A percentile compares a stretch with the other conserved stretches of the same genome.
Conservation (phyloP, 176 grass and related monocot species). For the Paspalum notatum region DNA sequence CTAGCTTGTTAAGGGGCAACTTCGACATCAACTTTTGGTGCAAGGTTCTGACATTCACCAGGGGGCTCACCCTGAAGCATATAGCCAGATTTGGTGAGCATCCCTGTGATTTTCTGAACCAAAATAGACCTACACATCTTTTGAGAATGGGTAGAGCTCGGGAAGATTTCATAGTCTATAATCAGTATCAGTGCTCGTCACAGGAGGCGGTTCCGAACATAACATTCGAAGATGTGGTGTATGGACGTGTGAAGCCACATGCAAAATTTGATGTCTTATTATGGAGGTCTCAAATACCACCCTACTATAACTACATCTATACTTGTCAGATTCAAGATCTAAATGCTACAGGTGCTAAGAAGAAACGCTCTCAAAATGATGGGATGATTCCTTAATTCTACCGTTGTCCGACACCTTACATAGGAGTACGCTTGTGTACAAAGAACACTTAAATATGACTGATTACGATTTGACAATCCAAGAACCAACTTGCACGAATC, state of each 20-base stretch:
- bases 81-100: not conserved
- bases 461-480: too few relatives aligned
- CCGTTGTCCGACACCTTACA: not conserved
- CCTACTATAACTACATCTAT: not conserved
- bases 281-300: not conserved
- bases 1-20: not conserved
- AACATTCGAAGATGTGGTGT: not conserved
- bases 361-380: not conserved
- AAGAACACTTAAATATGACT: too few relatives aligned
- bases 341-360: not conserved
- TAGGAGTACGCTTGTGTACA: too few relatives aligned
- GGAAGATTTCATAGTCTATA: not conserved
- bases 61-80: not conserved
- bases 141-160: not conserved
- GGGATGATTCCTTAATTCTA: not conserved
- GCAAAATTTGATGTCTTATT: not conserved
- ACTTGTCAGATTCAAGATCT: not conserved
- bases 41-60: not conserved
- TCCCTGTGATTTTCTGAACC: not conserved
- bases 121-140: not conserved
- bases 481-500: too few relatives aligned
- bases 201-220: not conserved
- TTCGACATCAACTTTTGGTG: constrained; percentile 7
- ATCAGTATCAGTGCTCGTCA: not conserved
- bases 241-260: not conserved